Base-by-base conservation (phyloP, 495 filamentous ascomycete species). In the Neurospora tetrasperma region DNA sequence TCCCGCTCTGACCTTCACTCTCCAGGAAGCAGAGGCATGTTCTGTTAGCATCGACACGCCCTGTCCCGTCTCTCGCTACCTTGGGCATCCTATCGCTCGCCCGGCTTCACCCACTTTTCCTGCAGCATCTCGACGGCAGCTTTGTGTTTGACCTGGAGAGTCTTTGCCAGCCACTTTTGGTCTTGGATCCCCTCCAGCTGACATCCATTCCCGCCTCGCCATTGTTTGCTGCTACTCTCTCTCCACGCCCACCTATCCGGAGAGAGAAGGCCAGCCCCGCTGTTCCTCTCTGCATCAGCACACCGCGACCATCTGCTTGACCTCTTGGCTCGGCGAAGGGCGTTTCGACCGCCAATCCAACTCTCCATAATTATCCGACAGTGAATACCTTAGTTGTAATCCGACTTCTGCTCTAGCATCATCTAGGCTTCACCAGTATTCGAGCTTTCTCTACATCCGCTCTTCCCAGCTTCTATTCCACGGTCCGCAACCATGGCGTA, bases 401-500 rank as follows among this genome's bases (percentile, higher is more conserved):
- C 9, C 27, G 9, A 41, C 54, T 66, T 66, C 54, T 66, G 54
- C 54, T 35, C 14, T 31, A 66, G 54, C 54, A 66, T 38, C 48
- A 66, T 35, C 54, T 35, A 66, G 14, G 54, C 54, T 66, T 14
- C 54, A 35, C 12, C 54, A 66, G 27, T 66, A 18, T 66, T 66
- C 27, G 27, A 66, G 27, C 27, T 35, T 18, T 18, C 27, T 66
- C 54, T 35, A 35, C 27, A 35, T 38, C 54, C 23, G 54, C 23
- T 66, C 27, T 38, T 66, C 6, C 54, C 54, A 66, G 69, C 35
- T 27, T 31, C 54, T 66, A 35, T 66, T 35, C 54, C 54, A 66
- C 54, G 54, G 72, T 73, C 70, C 74, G 76, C 78, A 72, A 81
- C 71, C 74, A 86, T 86, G 85, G 85, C 85, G 59, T 86, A 84